phyloP scores from a whole-genome alignment of 2,329 filamentous ascomycete genomes.

The Cucurbitaria berberidis region DNA sequence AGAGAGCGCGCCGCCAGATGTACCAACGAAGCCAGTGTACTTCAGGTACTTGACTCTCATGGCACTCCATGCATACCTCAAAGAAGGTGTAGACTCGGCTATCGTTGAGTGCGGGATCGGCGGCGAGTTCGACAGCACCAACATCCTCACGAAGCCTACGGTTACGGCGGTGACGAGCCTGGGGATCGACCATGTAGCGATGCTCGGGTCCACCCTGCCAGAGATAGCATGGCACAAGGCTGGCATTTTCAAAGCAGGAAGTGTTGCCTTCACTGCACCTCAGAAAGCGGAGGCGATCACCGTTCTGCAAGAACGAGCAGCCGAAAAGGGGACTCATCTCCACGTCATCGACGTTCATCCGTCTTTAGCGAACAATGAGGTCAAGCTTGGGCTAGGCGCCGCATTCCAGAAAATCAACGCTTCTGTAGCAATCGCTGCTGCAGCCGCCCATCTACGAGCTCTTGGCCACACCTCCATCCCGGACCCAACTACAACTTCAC shows the following conservation, averaged over 20 bases:
- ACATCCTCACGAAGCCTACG: constrained; percentile 74
- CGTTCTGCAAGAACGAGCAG: constrained; percentile 63
- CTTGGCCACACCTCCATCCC: constrained; percentile 53
- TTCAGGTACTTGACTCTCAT: constrained; percentile 91
- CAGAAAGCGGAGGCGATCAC: constrained; percentile 62
- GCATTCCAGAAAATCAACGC: constrained; percentile 70
- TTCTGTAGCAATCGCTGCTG: constrained; percentile 65
- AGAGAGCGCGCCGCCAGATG: constrained; percentile 57
- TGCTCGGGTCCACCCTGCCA: constrained; percentile 79
- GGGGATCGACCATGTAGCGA: constrained; percentile 82
- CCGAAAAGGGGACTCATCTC: constrained; percentile 56
- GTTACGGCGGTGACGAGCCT: constrained; percentile 78
- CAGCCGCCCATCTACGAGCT: constrained; percentile 62
- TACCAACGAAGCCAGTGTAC: constrained; percentile 79
- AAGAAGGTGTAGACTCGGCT: constrained; percentile 76
- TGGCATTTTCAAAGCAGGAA: constrained; percentile 77
- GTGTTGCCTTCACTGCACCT: constrained; percentile 67
- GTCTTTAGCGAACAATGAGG: constrained; percentile 49
- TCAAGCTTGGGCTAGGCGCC: constrained; percentile 65
- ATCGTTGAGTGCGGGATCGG: constrained; percentile 94
- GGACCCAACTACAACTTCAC: constrained; percentile 32
- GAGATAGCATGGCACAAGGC: constrained; percentile 93
- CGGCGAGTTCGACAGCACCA: constrained; percentile 91
- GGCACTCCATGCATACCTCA: constrained; percentile 81
- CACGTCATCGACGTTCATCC: constrained; percentile 58